phyloP scores from a whole-genome alignment of 768 basidiomycete species.

The Xerocomellus chrysenteron region DNA sequence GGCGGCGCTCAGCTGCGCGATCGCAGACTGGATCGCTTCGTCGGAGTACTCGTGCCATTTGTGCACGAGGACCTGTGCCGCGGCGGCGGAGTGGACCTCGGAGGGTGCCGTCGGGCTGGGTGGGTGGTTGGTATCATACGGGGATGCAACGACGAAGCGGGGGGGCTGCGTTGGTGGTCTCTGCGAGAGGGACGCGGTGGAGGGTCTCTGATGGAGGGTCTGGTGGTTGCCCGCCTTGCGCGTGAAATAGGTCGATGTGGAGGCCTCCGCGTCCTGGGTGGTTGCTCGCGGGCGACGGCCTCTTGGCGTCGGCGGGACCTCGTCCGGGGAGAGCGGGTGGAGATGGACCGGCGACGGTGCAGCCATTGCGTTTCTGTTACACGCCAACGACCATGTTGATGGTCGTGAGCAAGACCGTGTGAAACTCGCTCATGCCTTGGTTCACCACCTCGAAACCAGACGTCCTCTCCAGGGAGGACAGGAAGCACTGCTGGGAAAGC shows the following conservation, averaged over 20 bases:
- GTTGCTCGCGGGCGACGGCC: constrained; percentile 49
- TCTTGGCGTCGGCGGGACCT: constrained; percentile 36
- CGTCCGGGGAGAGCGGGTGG: constrained; percentile 70
- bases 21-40: constrained; percentile 63
- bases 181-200: constrained; percentile 38
- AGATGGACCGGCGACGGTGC: constrained; percentile 53
- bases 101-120: constrained; percentile 31
- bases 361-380: constrained; percentile 19
- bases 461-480: constrained; percentile 56
- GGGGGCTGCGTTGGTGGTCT: constrained; percentile 22
- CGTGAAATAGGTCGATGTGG: constrained; percentile 40
- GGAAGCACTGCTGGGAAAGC: constrained; percentile 81
- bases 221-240: constrained; percentile 40
- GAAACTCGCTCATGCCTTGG: constrained; percentile 27
- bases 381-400: constrained; percentile 7
- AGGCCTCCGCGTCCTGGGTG: constrained; percentile 26
- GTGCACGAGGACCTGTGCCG: constrained; percentile 56
- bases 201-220: constrained; percentile 27
- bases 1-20: constrained; percentile 47
- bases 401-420: constrained; percentile 9
- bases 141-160: constrained; percentile 44
- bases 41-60: constrained; percentile 81
- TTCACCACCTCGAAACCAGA: constrained; percentile 40
- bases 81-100: constrained; percentile 24
- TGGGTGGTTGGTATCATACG: constrained; percentile 33